A percentile compares a stretch with the other conserved stretches of the same genome.
Conservation (phyloP, 306 rosid genomes). For the Abrus precatorius region DNA sequence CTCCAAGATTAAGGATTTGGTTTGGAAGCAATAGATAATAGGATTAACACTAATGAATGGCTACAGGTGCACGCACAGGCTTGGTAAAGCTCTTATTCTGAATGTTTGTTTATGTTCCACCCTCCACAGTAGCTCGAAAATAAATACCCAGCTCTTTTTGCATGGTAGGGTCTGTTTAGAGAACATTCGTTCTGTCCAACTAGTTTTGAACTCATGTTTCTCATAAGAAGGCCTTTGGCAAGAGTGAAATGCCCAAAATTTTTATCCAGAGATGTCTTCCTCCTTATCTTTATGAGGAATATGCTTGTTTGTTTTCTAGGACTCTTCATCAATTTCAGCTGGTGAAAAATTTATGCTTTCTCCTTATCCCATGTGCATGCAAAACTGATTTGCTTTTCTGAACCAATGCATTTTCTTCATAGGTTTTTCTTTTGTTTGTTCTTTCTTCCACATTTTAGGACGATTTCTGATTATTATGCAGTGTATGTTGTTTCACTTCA, state of each 20-base stretch:
- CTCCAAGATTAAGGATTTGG: no score
- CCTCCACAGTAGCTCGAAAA: background rate
- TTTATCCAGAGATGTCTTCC: conserved; percentile 20
- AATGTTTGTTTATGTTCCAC: background rate
- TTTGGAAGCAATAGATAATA: no score
- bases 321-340: conserved; percentile 14
- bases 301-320: conserved; percentile 28
- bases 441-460: conserved; percentile 19
- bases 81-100: no score
- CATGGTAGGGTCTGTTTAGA: conserved; percentile 7
- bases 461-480: conserved; percentile 23
- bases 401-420: conserved; percentile 17
- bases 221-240: background rate
- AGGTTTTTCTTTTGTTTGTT: conserved; percentile 14
- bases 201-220: conserved; percentile 13
- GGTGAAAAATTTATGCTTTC: background rate
- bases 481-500: background rate
- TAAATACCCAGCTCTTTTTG: background rate
- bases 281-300: conserved; percentile 10
- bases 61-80: no score
- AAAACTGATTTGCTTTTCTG: conserved; percentile 17
- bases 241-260: conserved; percentile 25
- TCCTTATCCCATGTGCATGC: conserved; percentile 16
- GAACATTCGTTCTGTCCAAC: background rate
- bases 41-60: no score